These are phyloP conservation scores for Ilyonectria mors-panacis DNA, from an alignment of 2,329 filamentous ascomycete species.

Conservation along the genomic window DNA sequence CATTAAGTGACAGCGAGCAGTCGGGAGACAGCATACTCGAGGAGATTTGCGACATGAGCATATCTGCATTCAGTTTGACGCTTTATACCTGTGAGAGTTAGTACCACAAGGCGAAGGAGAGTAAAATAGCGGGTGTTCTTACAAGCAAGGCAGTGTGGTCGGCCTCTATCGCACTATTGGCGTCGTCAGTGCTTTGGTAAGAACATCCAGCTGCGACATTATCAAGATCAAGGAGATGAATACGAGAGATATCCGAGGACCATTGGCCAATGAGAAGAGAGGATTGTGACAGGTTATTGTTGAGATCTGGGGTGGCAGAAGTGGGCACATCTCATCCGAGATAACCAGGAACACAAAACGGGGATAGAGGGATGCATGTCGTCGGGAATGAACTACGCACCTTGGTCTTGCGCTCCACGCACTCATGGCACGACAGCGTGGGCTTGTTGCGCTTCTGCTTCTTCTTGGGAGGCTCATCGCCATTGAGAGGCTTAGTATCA, in stretches of 20 bases:
- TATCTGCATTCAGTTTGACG: slow-evolving; percentile 83
- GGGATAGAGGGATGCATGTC: slow-evolving; percentile 17
- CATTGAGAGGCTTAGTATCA: slow-evolving; percentile 40
- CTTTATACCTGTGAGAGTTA: slow-evolving; percentile 73
- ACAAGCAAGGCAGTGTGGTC: slow-evolving; percentile 79
- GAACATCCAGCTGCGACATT: neutral
- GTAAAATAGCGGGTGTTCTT: slow-evolving; percentile 49
- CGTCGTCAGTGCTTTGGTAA: slow-evolving; percentile 29
- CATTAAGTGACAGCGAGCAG: slow-evolving; percentile 22
- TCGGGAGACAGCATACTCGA: slow-evolving; percentile 71
- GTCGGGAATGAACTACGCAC: slow-evolving; percentile 58
- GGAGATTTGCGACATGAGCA: slow-evolving; percentile 81
- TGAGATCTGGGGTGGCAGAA: slow-evolving; percentile 33
- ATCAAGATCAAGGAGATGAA: slow-evolving; percentile 2
- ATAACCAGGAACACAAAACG: slow-evolving; percentile 27
- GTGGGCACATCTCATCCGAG: slow-evolving; percentile 35
- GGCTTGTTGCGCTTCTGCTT: slow-evolving; percentile 90
- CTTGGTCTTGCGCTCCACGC: slow-evolving; percentile 87
- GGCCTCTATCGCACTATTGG: slow-evolving; percentile 79
- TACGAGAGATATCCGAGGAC: slow-evolving; percentile 9
- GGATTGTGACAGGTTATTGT: slow-evolving; percentile 16
- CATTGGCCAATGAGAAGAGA: slow-evolving; percentile 20
- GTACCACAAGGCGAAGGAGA: neutral
- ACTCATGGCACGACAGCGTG: slow-evolving; percentile 83
- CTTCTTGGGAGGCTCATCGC: slow-evolving; percentile 68